Evolutionary conservation across 176 grass and related monocot genomes (phyloP).

Genomic region (Oryza australiensis): DNA sequence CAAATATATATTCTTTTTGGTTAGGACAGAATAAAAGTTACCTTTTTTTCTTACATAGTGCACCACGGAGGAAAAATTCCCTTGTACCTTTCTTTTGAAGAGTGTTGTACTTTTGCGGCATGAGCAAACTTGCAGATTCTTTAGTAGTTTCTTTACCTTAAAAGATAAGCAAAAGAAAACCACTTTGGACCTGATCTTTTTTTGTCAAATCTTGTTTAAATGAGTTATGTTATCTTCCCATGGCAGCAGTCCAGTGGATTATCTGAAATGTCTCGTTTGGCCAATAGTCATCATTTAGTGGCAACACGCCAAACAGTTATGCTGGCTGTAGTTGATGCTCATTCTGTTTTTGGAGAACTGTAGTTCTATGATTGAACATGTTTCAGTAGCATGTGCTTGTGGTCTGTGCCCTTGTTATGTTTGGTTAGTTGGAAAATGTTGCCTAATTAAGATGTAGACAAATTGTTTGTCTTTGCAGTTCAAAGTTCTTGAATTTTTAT

Average conservation of each 20-base stretch:
- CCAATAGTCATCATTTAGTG: not conserved
- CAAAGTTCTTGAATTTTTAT: not conserved
- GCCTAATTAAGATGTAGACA: not conserved
- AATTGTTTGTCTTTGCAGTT: not conserved
- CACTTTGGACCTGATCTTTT: slow-evolving; percentile 23
- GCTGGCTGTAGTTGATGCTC: not conserved
- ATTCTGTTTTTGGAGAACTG: not conserved
- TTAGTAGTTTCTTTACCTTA: slow-evolving; percentile 21
- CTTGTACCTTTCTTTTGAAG: slow-evolving; percentile 15
- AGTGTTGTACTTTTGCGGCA: slow-evolving; percentile 37
- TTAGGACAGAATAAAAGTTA: slow-evolving; percentile 46
- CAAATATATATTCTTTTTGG: slow-evolving; percentile 30
- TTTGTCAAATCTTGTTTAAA: slow-evolving; percentile 10
- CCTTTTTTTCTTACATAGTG: slow-evolving; percentile 43
- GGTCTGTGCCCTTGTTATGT: not conserved
- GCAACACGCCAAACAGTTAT: not conserved
- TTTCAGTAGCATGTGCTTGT: not conserved
- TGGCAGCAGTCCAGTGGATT: not conserved
- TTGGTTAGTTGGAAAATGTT: not conserved
- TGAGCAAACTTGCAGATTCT: slow-evolving; percentile 17
- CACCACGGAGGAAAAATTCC: slow-evolving; percentile 41
- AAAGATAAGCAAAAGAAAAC: slow-evolving; percentile 8
- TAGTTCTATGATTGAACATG: not conserved
- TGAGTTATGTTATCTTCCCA: not conserved
- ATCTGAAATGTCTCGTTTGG: not conserved